Conservation (phyloP, 2,329 filamentous ascomycete species). For the Fusarium albidum region DNA sequence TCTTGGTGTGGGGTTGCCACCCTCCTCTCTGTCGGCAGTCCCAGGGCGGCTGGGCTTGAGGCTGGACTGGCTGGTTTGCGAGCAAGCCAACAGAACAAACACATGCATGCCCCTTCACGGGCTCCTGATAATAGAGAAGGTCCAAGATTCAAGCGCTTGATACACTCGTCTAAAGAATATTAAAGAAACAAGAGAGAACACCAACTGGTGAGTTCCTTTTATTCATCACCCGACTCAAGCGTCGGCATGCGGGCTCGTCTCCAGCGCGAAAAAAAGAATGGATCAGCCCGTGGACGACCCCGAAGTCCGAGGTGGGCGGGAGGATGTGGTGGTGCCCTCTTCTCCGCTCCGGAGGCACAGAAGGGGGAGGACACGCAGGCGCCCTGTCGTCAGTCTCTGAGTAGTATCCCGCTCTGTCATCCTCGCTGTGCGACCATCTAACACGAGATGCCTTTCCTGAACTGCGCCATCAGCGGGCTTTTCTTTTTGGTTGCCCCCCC, state of each 20-base stretch:
- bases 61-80: not conserved
- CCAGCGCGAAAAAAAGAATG: not conserved
- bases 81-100: not conserved
- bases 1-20: not conserved
- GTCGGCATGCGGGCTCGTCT: not conserved
- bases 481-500: not conserved
- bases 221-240: not conserved
- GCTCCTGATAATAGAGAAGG: not conserved
- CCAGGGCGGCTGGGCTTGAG: not conserved
- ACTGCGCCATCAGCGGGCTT: conserved; percentile 1
- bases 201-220: not conserved
- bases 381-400: conserved; percentile 4
- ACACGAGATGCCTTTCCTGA: conserved; percentile 26
- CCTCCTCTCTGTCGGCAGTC: conserved; percentile 7
- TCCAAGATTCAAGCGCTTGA: not conserved
- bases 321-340: conserved; percentile 6
- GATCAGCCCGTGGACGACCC: conserved; percentile 4
- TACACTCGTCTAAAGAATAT: no score
- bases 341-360: not conserved
- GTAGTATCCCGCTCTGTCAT: conserved; percentile 7
- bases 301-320: conserved; percentile 2
- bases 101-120: not conserved
- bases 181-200: no score
- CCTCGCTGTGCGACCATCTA: conserved; percentile 13
- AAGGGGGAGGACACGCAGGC: conserved; percentile 17